Percentiles rank a stretch among this genome's conserved stretches.
Conservation (phyloP, 2,329 filamentous ascomycete genomes). For the Hypoxylon sp. region DNA sequence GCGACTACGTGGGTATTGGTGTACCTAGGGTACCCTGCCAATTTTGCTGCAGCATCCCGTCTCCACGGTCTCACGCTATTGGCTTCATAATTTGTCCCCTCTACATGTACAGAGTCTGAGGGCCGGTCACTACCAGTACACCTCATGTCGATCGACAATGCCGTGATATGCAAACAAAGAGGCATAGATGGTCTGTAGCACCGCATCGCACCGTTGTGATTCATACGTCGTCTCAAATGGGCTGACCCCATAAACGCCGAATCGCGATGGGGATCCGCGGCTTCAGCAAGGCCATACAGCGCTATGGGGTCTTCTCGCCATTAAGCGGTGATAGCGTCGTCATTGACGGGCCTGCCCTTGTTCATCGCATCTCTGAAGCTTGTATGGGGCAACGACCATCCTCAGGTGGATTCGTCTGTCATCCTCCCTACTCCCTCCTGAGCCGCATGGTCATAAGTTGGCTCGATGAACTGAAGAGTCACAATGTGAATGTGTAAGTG, state of each 20-base stretch:
- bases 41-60: neutral
- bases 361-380: constrained; percentile 78
- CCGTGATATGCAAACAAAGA: constrained; percentile 5
- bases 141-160: neutral
- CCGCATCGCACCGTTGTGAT: neutral
- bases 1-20: neutral
- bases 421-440: constrained; percentile 75
- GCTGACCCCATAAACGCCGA: neutral
- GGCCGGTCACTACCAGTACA: neutral
- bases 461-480: constrained; percentile 70
- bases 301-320: constrained; percentile 62
- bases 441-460: constrained; percentile 72
- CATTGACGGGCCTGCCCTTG: constrained; percentile 85
- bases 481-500: constrained; percentile 74
- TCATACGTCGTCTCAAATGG: constrained; percentile 3
- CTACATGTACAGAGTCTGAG: too few relatives aligned
- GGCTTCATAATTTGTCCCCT: neutral
- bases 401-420: constrained; percentile 64
- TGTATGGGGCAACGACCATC: constrained; percentile 61
- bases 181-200: too few relatives aligned
- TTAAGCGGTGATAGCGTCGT: constrained; percentile 63
- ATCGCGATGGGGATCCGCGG: constrained; percentile 72
- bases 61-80: constrained; percentile 6
- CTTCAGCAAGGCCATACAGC: constrained; percentile 67
- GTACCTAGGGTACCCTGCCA: neutral